A percentile compares a stretch with the other conserved stretches of the same genome.
Evolutionary conservation across 129 eudicot genomes (phyloP).

Genomic region (Ambrosia artemisiifolia): DNA sequence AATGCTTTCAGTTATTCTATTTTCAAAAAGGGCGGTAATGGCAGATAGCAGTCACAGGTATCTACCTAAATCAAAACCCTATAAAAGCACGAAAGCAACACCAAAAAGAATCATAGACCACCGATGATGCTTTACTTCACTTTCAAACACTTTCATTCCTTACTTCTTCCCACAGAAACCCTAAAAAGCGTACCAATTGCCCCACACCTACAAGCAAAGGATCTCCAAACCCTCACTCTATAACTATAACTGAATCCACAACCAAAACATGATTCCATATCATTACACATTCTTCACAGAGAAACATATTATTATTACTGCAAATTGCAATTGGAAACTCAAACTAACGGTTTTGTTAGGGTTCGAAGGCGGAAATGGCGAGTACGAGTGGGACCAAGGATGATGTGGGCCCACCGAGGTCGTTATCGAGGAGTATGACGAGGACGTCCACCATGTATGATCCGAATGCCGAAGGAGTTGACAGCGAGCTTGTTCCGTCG

Average conservation of each 20-base stretch:
- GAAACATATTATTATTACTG: not conserved
- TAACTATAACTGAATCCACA: conserved; percentile 7
- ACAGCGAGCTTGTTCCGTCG: conserved; percentile 93
- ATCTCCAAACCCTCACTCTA: conserved; percentile 19
- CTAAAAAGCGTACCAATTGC: conserved; percentile 1
- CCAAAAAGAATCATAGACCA: not conserved
- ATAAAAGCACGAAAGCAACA: conserved; percentile 13
- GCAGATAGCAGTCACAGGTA: not conserved
- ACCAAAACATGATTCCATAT: conserved; percentile 15
- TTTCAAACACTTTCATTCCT: conserved; percentile 2
- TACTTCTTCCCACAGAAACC: conserved; percentile 2
- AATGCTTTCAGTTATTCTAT: not conserved
- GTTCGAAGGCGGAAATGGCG: conserved; percentile 50
- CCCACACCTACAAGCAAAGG: conserved; percentile 28
- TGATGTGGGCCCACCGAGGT: conserved; percentile 56
- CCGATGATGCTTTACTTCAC: conserved; percentile 13
- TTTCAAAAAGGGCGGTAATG: conserved; percentile 1
- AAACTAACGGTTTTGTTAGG: not conserved
- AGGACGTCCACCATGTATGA: conserved; percentile 59
- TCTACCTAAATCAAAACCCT: not conserved
- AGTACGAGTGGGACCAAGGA: conserved; percentile 81
- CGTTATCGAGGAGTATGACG: conserved; percentile 49
- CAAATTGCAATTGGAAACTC: conserved; percentile 15
- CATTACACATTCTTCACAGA: conserved; percentile 13
- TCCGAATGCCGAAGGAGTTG: conserved; percentile 52